Base-by-base conservation (phyloP, 1,284 basidiomycete genomes). In the Leccinum pachyderme region DNA sequence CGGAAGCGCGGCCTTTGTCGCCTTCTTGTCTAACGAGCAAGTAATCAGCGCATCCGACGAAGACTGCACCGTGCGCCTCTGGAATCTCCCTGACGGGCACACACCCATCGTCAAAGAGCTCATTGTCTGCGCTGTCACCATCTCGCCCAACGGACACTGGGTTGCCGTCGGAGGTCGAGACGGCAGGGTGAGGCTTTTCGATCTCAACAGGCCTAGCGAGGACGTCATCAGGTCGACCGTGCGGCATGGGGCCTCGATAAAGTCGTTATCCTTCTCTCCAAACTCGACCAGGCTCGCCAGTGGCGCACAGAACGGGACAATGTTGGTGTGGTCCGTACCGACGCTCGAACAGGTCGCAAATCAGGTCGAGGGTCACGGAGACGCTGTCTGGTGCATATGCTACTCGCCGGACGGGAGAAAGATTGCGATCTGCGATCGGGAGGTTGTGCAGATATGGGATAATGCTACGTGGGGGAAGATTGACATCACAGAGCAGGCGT, bases 401-500 rank as follows among this genome's bases (percentile, higher is more conserved):
- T 64, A 59, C 41, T 64, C 63, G 6, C 61, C 59, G 0, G 53
- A 66, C 22, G 65, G 59, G 44, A 53, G 12, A 22, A 64, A 46
- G 22, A 41, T 64, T 7, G 65, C 65, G 29, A 57, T 54, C 35
- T 66, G 65, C 28, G 65, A 68, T 27, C 44, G 66, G 8, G 56
- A 52, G 27, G n/a, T 25, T 2, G 50, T 68, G n/a, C 56, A 47
- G 43, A 54, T 64, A 28, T 57, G 65, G 65, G 51, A 68, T 7
- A 32, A n/a, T 11, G 24, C 8, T 13, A 51, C 53, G n/a, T 55
- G 63, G 52, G 27, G 32, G 3, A 33, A 28, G 2, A 2, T 52
- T 11, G 5, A 33, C 22, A 54, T 65, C 37, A 12, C 12, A 2
- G 63, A 54, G n/a, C 7, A 24, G 27, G 66, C 64, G 1, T 64